These are phyloP conservation scores for Pisolithus orientalis DNA, from an alignment of 768 basidiomycete genomes.

Conservation along the genomic window DNA sequence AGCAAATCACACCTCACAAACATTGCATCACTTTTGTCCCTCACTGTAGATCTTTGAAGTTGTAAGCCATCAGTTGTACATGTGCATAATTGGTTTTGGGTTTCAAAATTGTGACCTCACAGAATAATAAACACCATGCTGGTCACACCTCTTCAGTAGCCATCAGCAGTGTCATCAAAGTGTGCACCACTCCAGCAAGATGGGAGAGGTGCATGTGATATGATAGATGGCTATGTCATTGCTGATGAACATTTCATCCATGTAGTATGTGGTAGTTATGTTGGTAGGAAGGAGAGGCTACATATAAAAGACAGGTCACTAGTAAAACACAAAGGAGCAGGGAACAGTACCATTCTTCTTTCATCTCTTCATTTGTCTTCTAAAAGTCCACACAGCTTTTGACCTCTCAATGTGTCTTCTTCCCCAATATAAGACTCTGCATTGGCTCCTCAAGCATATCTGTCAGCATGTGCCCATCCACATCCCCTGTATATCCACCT, in stretches of 20 bases:
- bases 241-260: not conserved
- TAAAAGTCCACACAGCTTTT: not conserved
- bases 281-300: not conserved
- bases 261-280: not conserved
- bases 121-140: too few species aligned
- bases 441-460: conserved; percentile 62
- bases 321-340: not conserved
- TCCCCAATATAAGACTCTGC: conserved; percentile 55
- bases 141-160: too few species aligned
- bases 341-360: not conserved
- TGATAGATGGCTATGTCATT: too few species aligned
- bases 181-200: too few species aligned
- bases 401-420: conserved; percentile 31
- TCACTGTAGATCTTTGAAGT: conserved; percentile 2
- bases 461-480: conserved; percentile 16
- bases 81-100: not conserved
- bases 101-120: not conserved
- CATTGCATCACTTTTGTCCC: too few species aligned
- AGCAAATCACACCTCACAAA: too few species aligned
- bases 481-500: too few species aligned
- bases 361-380: not conserved
- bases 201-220: too few species aligned
- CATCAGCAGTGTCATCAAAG: too few species aligned
- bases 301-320: not conserved
- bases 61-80: not conserved